phyloP scores from a whole-genome alignment of 768 basidiomycete genomes.

The Tubosaeta sp. region DNA sequence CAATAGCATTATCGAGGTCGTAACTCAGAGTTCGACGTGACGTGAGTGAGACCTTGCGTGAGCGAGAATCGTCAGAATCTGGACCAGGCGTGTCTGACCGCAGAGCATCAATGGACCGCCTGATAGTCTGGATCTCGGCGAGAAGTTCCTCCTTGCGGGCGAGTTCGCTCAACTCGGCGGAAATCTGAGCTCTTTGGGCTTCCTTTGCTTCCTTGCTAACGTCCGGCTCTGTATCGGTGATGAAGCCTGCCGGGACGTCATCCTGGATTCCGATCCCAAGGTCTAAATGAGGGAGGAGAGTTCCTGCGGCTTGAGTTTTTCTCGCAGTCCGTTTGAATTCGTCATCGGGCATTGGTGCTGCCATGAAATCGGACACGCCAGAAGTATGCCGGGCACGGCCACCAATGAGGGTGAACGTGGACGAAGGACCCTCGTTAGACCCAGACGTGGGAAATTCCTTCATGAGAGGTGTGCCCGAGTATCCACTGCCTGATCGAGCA shows the following conservation, averaged over 20 bases:
- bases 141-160: slow-evolving; percentile 68
- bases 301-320: slow-evolving; percentile 44
- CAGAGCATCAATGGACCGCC: slow-evolving; percentile 72
- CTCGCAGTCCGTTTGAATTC: slow-evolving; percentile 51
- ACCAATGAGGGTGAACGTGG: slow-evolving; percentile 48
- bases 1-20: slow-evolving; percentile 53
- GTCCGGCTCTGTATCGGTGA: slow-evolving; percentile 41
- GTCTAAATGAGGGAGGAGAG: slow-evolving; percentile 66
- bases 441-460: slow-evolving; percentile 56
- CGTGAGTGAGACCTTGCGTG: slow-evolving; percentile 60
- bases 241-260: slow-evolving; percentile 69
- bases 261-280: slow-evolving; percentile 71
- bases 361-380: slow-evolving; percentile 70
- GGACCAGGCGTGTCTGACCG: slow-evolving; percentile 61
- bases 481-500: slow-evolving; percentile 57
- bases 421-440: slow-evolving; percentile 38
- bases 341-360: slow-evolving; percentile 57
- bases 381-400: slow-evolving; percentile 59
- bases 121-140: slow-evolving; percentile 74
- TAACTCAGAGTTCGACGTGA: slow-evolving; percentile 66
- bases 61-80: slow-evolving; percentile 51
- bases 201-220: slow-evolving; percentile 28
- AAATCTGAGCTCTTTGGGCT: slow-evolving; percentile 33
- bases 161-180: slow-evolving; percentile 46
- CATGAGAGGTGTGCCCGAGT: slow-evolving; percentile 62